phyloP scores from a whole-genome alignment of 768 basidiomycete species.

The Termitomyces sp. region DNA sequence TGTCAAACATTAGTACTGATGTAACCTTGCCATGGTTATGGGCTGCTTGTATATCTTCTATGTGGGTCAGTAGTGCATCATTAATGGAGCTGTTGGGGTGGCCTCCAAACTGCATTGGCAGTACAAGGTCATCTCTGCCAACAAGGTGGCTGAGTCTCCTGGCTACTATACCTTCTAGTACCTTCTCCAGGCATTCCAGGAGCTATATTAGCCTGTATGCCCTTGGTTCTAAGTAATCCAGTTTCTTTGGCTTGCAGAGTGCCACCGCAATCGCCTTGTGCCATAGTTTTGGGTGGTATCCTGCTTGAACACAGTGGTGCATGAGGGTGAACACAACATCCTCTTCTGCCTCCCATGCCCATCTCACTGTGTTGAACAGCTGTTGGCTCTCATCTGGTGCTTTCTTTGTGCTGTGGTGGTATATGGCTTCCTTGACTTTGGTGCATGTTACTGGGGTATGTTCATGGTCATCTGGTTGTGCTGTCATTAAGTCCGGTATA shows the following conservation, averaged over 20 bases:
- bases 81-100: background rate
- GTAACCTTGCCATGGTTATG: background rate
- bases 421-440: background rate
- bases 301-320: background rate
- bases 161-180: background rate
- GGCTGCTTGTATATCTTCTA: background rate
- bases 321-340: no score
- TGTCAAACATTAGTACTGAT: background rate
- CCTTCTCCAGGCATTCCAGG: background rate
- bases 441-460: background rate
- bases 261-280: no score
- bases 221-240: background rate
- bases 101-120: background rate
- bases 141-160: no score
- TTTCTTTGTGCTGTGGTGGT: background rate
- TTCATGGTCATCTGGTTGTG: no score
- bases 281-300: background rate
- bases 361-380: no score
- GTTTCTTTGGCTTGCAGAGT: no score
- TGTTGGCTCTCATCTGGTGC: background rate
- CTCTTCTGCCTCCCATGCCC: no score
- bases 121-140: no score
- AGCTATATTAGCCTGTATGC: background rate
- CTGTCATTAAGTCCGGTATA: no score
- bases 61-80: background rate